Base-by-base conservation (phyloP, 139 green algal species). In the Desmodesmus armatus region DNA sequence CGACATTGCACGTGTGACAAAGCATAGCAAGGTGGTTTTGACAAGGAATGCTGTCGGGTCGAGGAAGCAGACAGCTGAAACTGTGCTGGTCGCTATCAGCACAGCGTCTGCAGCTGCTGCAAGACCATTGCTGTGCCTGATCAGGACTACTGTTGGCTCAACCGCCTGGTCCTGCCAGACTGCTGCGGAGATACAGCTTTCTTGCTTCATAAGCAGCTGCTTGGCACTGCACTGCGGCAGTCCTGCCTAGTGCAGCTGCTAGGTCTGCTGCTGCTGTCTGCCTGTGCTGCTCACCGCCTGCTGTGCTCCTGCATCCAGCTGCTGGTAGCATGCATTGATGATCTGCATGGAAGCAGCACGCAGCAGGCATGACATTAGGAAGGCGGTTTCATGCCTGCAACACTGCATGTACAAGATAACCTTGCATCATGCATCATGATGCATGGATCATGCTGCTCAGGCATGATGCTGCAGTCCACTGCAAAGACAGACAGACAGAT, bases 331-430 rank as follows among this genome's bases (percentile, higher is more conserved):
- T 4, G 84, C 69, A 15, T 78, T 66, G 60, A 91, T 86, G 31
- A 92, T 19, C 88, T 93, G 84, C 53, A 31, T 5, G 27, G n/a
- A n/a, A n/a, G n/a, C n/a, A n/a, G n/a, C n/a, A n/a, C 33, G 29
- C 17, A 53, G 5, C 3, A 53, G 37, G 6, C 19, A 35, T 31
- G 4, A 49, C 17, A 19, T 55, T 7, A 55, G 47, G 9, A n/a
- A n/a, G n/a, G n/a, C n/a, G n/a, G n/a, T n/a, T n/a, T n/a, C n/a
- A n/a, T n/a, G n/a, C n/a, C n/a, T n/a, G n/a, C n/a, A n/a, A n/a
- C n/a, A n/a, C n/a, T n/a, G n/a, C n/a, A n/a, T n/a, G n/a, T n/a
- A n/a, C n/a, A n/a, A n/a, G n/a, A n/a, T n/a, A n/a, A n/a, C n/a
- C n/a, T n/a, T n/a, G n/a, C n/a, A n/a, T n/a, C n/a, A n/a, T n/a